Evolutionary conservation across 2,329 filamentous ascomycete species (phyloP).

Genomic region (Calycina herbarum): DNA sequence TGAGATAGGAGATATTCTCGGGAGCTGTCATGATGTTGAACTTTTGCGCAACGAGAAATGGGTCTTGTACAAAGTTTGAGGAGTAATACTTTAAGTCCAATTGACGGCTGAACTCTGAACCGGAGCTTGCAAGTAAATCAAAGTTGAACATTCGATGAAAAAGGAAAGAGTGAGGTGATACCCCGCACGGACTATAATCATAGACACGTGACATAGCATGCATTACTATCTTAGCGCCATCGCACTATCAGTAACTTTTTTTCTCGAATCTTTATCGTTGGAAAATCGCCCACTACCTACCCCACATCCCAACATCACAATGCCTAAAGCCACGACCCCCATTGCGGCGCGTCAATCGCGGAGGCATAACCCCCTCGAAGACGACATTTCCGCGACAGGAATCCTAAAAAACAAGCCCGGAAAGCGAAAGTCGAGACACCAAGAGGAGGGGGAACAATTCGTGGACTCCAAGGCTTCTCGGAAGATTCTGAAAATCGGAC

Average conservation of each 20-base stretch:
- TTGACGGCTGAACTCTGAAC: not conserved
- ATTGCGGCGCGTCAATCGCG: conserved; percentile 58
- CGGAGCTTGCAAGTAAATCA: not conserved
- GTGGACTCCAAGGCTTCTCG: conserved; percentile 86
- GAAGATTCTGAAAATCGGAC: conserved; percentile 86
- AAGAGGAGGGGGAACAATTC: conserved; percentile 66
- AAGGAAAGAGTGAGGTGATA: not conserved
- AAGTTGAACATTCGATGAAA: not conserved
- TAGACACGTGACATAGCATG: not conserved
- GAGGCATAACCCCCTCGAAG: conserved; percentile 87
- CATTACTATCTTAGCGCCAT: conserved; percentile 16
- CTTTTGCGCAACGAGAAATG: not conserved
- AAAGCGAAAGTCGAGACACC: conserved; percentile 63
- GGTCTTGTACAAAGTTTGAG: not conserved
- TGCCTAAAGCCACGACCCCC: conserved; percentile 76
- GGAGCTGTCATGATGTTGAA: not conserved
- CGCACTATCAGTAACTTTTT: conserved; percentile 18
- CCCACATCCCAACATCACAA: conserved; percentile 40
- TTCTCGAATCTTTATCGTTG: conserved; percentile 7
- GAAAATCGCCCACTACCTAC: not conserved
- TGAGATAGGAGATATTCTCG: conserved; percentile 38
- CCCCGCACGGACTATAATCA: too few species aligned
- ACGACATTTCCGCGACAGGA: conserved; percentile 75
- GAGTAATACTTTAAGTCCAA: not conserved
- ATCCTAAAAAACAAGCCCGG: conserved; percentile 72